Evolutionary conservation across 1,139 yeast species (phyloP).

Genomic region (Hemisphaericaspora subhashii): DNA sequence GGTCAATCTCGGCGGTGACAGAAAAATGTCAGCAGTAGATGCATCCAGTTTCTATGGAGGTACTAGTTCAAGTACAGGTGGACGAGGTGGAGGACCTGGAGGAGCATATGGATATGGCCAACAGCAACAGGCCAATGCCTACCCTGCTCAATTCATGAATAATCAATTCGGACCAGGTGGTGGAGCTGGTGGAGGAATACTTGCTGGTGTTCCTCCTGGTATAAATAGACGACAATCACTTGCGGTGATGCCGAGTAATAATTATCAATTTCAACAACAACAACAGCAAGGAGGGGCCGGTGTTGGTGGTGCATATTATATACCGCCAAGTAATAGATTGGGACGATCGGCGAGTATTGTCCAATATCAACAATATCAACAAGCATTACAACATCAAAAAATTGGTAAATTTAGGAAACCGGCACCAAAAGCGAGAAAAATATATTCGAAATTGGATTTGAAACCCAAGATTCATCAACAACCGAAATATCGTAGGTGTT

Average conservation of each 20-base stretch:
- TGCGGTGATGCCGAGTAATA: slow-evolving; percentile 27
- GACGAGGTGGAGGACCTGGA: neutral
- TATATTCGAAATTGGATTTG: slow-evolving; percentile 53
- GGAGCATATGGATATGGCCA: slow-evolving; percentile 9
- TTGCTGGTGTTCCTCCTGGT: neutral
- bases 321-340: slow-evolving; percentile 16
- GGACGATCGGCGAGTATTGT: slow-evolving; percentile 38
- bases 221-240: slow-evolving; percentile 37
- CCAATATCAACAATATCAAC: slow-evolving; percentile 41
- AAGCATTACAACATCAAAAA: slow-evolving; percentile 28
- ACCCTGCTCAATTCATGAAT: slow-evolving; percentile 12
- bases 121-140: slow-evolving; percentile 9
- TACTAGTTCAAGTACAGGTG: too few relatives aligned
- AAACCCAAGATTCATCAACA: slow-evolving; percentile 61
- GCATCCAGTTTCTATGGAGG: slow-evolving; percentile 19
- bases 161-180: slow-evolving; percentile 14
- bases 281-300: slow-evolving; percentile 10
- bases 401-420: slow-evolving; percentile 25
- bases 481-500: slow-evolving; percentile 80
- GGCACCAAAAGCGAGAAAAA: slow-evolving; percentile 39
- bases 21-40: slow-evolving; percentile 47
- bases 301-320: slow-evolving; percentile 7
- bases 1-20: slow-evolving; percentile 33
- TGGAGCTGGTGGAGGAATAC: neutral
- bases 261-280: slow-evolving; percentile 15